Percentiles rank a stretch among this genome's conserved stretches.
Evolutionary conservation across 768 basidiomycete species (phyloP).

Genomic region (Calocybe gangraenosa): DNA sequence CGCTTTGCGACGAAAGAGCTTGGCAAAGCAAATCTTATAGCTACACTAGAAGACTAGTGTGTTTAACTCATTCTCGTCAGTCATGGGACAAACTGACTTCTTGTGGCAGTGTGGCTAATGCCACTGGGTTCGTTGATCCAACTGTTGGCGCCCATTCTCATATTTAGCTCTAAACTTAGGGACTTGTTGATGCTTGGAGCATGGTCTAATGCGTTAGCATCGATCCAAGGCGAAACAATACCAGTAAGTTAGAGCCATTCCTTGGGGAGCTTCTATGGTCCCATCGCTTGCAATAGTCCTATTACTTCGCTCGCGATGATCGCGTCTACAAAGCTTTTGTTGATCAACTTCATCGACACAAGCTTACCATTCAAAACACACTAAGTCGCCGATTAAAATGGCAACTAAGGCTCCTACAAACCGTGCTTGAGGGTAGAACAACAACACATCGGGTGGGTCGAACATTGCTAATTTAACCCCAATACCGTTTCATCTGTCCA

Average conservation of each 20-base stretch:
- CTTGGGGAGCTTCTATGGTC: not conserved
- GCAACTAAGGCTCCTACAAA: slow-evolving; percentile 63
- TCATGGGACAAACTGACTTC: not conserved
- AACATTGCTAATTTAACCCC: not conserved
- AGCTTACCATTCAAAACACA: slow-evolving; percentile 40
- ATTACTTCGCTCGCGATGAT: slow-evolving; percentile 92
- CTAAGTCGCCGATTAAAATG: slow-evolving; percentile 58
- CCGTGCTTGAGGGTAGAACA: slow-evolving; percentile 61
- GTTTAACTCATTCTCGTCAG: slow-evolving; percentile 22
- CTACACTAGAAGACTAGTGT: slow-evolving; percentile 87
- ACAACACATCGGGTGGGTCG: slow-evolving; percentile 60
- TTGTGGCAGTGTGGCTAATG: slow-evolving; percentile 74
- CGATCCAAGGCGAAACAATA: slow-evolving; percentile 59
- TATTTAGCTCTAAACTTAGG: slow-evolving; percentile 18
- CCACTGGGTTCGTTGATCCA: slow-evolving; percentile 46
- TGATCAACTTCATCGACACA: slow-evolving; percentile 41
- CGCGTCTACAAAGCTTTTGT: slow-evolving; percentile 73
- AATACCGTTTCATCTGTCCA: slow-evolving; percentile 19
- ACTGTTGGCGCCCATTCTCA: not conserved
- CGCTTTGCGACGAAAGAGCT: slow-evolving; percentile 87
- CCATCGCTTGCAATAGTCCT: slow-evolving; percentile 45
- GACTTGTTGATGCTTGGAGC: slow-evolving; percentile 81
- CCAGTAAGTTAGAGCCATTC: slow-evolving; percentile 47
- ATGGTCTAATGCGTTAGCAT: slow-evolving; percentile 65
- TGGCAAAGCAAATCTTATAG: slow-evolving; percentile 72